phyloP scores from a whole-genome alignment of 1,284 basidiomycete genomes.

The Malassezia nana region DNA sequence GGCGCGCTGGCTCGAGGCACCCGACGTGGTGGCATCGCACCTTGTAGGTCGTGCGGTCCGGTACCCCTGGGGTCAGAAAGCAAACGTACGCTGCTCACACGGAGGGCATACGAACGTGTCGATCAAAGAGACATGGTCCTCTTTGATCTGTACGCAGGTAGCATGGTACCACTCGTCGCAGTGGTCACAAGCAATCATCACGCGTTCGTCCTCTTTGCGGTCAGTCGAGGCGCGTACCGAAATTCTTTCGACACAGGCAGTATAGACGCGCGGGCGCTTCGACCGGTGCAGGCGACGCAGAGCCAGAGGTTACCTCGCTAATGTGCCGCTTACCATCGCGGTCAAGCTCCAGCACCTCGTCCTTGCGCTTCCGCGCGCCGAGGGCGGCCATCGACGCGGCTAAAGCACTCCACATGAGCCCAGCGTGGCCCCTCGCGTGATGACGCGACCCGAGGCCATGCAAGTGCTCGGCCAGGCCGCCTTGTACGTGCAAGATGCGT shows the following conservation, averaged over 20 bases:
- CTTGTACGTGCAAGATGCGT: constrained; percentile 25
- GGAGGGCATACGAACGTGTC: constrained; percentile 34
- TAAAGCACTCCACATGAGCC: neutral
- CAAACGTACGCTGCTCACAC: constrained; percentile 21
- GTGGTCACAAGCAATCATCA: constrained; percentile 40
- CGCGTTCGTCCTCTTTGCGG: constrained; percentile 29
- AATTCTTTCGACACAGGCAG: constrained; percentile 8
- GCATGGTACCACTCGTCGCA: constrained; percentile 44
- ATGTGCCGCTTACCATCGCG: constrained; percentile 2
- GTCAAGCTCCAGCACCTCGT: neutral
- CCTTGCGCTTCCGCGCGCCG: neutral
- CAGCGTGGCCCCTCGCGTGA: no score
- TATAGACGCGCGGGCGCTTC: neutral
- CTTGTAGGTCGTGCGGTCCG: constrained; percentile 29
- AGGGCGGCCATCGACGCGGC: constrained; percentile 1
- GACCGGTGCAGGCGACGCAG: constrained; percentile 1
- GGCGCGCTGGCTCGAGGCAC: constrained; percentile 24
- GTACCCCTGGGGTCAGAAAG: neutral
- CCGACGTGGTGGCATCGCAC: constrained; percentile 19
- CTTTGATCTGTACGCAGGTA: constrained; percentile 26
- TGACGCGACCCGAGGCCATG: neutral
- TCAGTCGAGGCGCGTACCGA: constrained; percentile 2
- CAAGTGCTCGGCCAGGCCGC: neutral
- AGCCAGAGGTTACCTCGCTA: neutral
- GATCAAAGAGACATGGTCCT: constrained; percentile 27